Evolutionary conservation across 805 yeast genomes (phyloP).

Genomic region (Starmerella potacharoeniae): DNA sequence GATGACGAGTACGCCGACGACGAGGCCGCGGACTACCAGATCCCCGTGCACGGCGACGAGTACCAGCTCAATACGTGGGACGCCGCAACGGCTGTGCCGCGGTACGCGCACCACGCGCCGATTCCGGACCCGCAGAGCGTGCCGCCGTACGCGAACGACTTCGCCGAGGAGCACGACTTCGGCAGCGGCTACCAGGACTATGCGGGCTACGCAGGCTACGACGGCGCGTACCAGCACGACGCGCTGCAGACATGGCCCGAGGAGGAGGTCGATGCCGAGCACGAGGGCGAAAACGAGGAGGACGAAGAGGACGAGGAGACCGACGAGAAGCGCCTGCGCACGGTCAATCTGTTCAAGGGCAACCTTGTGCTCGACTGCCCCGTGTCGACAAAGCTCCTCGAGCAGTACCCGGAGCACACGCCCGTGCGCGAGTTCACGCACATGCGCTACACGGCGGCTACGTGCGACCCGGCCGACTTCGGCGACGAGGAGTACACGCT

Average conservation of each 20-base stretch:
- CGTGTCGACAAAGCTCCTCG: conserved; percentile 56
- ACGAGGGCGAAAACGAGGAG: conserved; percentile 3
- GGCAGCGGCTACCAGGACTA: conserved; percentile 10
- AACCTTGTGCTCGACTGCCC: conserved; percentile 83
- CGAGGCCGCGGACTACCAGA: conserved; percentile 25
- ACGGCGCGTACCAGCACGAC: not conserved
- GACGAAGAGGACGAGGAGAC: conserved; percentile 14
- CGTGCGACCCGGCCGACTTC: conserved; percentile 78
- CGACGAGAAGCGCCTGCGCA: conserved; percentile 16
- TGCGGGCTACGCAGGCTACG: not conserved
- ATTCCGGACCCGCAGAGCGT: not conserved
- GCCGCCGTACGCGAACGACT: conserved; percentile 18
- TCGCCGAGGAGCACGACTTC: conserved; percentile 15
- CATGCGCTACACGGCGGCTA: conserved; percentile 89
- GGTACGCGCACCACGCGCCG: not conserved
- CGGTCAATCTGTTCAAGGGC: conserved; percentile 54
- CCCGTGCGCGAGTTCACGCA: conserved; percentile 59
- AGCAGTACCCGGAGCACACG: conserved; percentile 41
- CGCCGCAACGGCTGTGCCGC: not conserved
- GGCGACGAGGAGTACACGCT: conserved; percentile 53
- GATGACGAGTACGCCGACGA: conserved; percentile 16
- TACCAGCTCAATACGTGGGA: conserved; percentile 29
- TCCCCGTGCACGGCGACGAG: conserved; percentile 31
- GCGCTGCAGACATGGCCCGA: conserved; percentile 5
- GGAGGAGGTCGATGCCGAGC: conserved; percentile 1